These are phyloP conservation scores for Mycosphaerelloides madeirae DNA, from an alignment of 2,329 filamentous ascomycete genomes.

Conservation along the genomic window DNA sequence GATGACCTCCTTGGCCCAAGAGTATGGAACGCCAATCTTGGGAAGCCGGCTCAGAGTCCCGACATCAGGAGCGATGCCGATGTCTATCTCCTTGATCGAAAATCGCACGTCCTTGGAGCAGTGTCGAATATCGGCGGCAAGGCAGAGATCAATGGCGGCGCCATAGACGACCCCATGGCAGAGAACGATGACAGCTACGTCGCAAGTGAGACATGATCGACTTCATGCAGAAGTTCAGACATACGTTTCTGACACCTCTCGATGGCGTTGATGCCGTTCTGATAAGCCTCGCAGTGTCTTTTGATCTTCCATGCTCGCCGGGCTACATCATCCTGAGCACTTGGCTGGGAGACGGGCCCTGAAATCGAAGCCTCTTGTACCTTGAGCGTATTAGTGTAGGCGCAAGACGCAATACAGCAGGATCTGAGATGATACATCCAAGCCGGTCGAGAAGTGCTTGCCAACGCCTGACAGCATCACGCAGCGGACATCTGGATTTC, in stretches of 20 bases:
- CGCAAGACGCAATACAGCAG: background rate
- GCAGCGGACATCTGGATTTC: constrained; percentile 66
- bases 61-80: constrained; percentile 74
- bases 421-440: constrained; percentile 61
- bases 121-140: constrained; percentile 66
- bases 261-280: constrained; percentile 67
- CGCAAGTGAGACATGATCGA: background rate
- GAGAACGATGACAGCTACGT: constrained; percentile 63
- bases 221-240: background rate
- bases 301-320: constrained; percentile 43
- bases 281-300: constrained; percentile 69
- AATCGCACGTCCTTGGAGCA: constrained; percentile 55
- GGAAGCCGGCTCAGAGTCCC: constrained; percentile 69
- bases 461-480: constrained; percentile 78
- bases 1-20: constrained; percentile 74
- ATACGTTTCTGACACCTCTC: constrained; percentile 76
- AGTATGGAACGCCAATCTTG: constrained; percentile 63
- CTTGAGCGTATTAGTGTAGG: background rate
- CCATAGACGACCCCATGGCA: constrained; percentile 75
- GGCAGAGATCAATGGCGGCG: constrained; percentile 65
- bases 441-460: constrained; percentile 75
- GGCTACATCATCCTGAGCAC: constrained; percentile 12
- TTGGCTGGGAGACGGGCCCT: constrained; percentile 8
- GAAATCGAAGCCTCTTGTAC: constrained; percentile 42
- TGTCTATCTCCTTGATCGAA: constrained; percentile 76